These are phyloP conservation scores for Neurospora sp. DNA, from an alignment of 495 filamentous ascomycete species.

Conservation along the genomic window DNA sequence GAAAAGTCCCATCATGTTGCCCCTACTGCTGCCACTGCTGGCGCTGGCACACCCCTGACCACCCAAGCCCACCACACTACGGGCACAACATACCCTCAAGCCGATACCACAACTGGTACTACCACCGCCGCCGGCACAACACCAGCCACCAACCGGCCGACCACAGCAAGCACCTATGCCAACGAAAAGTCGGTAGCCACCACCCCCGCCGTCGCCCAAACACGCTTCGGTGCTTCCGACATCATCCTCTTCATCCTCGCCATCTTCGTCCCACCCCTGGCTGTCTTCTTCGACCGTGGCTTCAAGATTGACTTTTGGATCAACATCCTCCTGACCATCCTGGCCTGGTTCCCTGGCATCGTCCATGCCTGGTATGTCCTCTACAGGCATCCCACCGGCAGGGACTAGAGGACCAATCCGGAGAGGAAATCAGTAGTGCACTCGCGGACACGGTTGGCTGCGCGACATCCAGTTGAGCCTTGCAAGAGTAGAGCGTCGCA, in stretches of 20 bases:
- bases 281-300: conserved; percentile 85
- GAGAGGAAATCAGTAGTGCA: conserved; percentile 13
- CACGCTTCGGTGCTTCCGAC: conserved; percentile 2
- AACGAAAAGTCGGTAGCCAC: neutral
- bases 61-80: neutral
- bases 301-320: conserved; percentile 74
- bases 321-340: conserved; percentile 77
- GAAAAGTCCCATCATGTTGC: neutral
- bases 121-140: neutral
- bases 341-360: conserved; percentile 72
- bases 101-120: neutral
- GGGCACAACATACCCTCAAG: neutral
- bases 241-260: conserved; percentile 39
- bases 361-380: conserved; percentile 53
- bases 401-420: neutral
- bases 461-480: neutral
- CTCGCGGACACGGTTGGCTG: neutral
- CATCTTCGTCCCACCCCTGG: conserved; percentile 77
- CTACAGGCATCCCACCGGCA: neutral
- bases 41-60: neutral
- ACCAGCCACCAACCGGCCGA: neutral
- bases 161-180: neutral
- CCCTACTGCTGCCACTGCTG: neutral
- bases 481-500: neutral
- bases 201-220: neutral